phyloP scores from a whole-genome alignment of 2,329 filamentous ascomycete genomes.

The Helicocarpus griseus region DNA sequence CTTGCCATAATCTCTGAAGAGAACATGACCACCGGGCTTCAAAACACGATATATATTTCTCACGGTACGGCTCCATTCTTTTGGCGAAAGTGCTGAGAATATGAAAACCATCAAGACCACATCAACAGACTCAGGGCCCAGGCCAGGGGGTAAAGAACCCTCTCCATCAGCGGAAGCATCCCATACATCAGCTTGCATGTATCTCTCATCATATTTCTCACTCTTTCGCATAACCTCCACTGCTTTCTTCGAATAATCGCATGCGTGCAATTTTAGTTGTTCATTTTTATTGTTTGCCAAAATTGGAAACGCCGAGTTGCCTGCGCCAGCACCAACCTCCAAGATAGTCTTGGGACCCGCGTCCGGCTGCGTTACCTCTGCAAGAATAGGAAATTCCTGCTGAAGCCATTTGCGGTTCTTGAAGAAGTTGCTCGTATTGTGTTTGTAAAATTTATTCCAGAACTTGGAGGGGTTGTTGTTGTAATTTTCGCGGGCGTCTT shows the following conservation, averaged over 20 bases:
- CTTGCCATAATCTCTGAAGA: constrained; percentile 93
- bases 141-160: constrained; percentile 57
- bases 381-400: constrained; percentile 89
- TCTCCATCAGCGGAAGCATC: constrained; percentile 60
- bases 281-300: constrained; percentile 75
- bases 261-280: constrained; percentile 75
- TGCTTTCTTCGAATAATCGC: constrained; percentile 91
- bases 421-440: constrained; percentile 96
- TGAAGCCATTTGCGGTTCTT: constrained; percentile 96
- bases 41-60: constrained; percentile 71
- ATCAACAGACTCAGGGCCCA: constrained; percentile 73
- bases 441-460: constrained; percentile 98
- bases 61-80: constrained; percentile 75
- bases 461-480: constrained; percentile 85
- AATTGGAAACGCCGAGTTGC: constrained; percentile 92
- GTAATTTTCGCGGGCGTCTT: constrained; percentile 86
- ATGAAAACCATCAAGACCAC: constrained; percentile 94
- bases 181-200: constrained; percentile 89
- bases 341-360: constrained; percentile 63
- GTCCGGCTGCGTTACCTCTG: constrained; percentile 59
- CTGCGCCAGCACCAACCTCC: constrained; percentile 89
- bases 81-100: constrained; percentile 80
- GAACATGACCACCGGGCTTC: constrained; percentile 84
- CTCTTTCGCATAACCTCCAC: constrained; percentile 84
- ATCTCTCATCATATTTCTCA: constrained; percentile 60